Conservation (phyloP, 2,329 filamentous ascomycete species). For the Hymenoscyphus fraxineus region DNA sequence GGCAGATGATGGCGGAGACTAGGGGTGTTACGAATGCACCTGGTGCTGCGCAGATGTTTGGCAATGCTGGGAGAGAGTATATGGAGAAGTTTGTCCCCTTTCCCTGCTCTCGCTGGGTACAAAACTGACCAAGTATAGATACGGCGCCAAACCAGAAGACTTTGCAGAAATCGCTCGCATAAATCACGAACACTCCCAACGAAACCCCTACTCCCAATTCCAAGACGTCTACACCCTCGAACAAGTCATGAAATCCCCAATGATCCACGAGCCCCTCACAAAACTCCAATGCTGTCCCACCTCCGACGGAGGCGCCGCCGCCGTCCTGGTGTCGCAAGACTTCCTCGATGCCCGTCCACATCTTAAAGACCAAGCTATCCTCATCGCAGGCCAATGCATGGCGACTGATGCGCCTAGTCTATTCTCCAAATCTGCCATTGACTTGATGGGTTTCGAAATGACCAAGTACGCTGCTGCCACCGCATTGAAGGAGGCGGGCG, state of each 20-base stretch:
- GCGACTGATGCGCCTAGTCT: constrained; percentile 79
- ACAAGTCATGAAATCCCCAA: constrained; percentile 70
- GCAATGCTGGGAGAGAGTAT: constrained; percentile 89
- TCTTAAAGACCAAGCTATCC: constrained; percentile 75
- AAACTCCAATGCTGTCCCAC: constrained; percentile 99
- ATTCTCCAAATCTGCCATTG: constrained; percentile 77
- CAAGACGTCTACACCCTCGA: constrained; percentile 85
- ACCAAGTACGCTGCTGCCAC: constrained; percentile 62
- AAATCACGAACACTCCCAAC: constrained; percentile 87
- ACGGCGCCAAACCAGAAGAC: constrained; percentile 77
- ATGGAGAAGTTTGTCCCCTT: constrained; percentile 71
- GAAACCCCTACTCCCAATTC: constrained; percentile 98
- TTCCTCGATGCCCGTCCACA: constrained; percentile 85
- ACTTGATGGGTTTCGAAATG: constrained; percentile 89
- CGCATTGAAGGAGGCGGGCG: constrained; percentile 71
- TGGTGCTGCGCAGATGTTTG: constrained; percentile 88
- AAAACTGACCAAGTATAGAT: constrained; percentile 44
- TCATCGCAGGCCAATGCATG: constrained; percentile 83
- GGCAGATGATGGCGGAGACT: constrained; percentile 77
- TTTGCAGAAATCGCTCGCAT: constrained; percentile 92
- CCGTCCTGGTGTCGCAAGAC: constrained; percentile 80
- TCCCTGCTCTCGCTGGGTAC: not conserved
- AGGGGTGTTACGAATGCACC: constrained; percentile 78
- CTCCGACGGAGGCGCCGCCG: constrained; percentile 85
- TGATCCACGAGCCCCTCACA: constrained; percentile 82